Base-by-base conservation (phyloP, 2,329 filamentous ascomycete genomes). In the Dothidotthia symphoricarpi region DNA sequence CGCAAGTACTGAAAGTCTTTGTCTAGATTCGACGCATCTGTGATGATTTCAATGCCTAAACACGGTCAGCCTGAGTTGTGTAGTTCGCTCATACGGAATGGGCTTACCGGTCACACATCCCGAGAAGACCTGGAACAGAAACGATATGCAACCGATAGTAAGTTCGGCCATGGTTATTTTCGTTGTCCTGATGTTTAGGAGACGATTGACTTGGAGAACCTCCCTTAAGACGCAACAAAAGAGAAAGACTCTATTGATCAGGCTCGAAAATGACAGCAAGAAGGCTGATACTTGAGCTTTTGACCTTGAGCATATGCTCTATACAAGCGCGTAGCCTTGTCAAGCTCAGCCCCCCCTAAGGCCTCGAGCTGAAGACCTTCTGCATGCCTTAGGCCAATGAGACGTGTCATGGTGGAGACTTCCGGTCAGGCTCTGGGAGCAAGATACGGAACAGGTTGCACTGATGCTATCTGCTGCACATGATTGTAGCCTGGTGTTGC, bases 81-180 rank as follows among this genome's bases (percentile, higher is more conserved):
- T 14, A 13, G 8, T 3, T 14, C 8, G 5, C 11, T 24, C 9
- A 35, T 22, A 6, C 9, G 15, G 13, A 15, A 15, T 6, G 29
- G 24, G 34, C 46, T 14, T 16, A 55, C 61, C 61, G 50, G 66
- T 52, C 15, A 67, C 47, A 47, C 61, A 65, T 59, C 63, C 64
- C 45, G 63, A 59, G 34, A 66, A 67, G 15, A 58, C 59, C 34
- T 66, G 61, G 26, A 66, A 67, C 24, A 59, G 57, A 36, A 67
- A 45, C 1, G 59, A 63, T n/a, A 66, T 51, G 8, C 45, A 48
- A 19, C 49, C 58, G 24, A 65, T 47, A 3, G 43, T 43, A 6
- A 56, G 31, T 26, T 56, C 57, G 6, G 59, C 53, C 48, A 59
- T 57, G 27, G 22, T 43, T 33, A 28, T 9, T 13, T 30, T n/a